These are phyloP conservation scores for Cryptococcus sp. DNA, from an alignment of 1,284 basidiomycete species.

Conservation along the genomic window DNA sequence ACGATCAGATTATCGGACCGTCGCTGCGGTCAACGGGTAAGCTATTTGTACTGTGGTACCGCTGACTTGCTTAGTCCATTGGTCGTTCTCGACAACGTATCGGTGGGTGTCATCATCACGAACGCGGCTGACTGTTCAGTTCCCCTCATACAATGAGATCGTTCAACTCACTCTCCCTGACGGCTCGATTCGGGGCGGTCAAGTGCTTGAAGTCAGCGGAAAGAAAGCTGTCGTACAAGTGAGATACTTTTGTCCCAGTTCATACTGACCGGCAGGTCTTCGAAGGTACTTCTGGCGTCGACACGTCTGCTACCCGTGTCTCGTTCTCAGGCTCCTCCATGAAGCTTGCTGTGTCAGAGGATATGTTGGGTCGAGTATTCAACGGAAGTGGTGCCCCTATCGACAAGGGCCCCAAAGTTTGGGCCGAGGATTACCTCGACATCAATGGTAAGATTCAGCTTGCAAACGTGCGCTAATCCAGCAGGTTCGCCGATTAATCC, in stretches of 20 bases:
- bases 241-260: constrained; percentile 1
- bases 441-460: constrained; percentile 77
- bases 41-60: background rate
- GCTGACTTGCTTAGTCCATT: constrained; percentile 65
- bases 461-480: constrained; percentile 11
- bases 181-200: constrained; percentile 90
- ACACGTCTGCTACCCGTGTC: constrained; percentile 90
- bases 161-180: constrained; percentile 95
- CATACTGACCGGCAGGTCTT: constrained; percentile 63
- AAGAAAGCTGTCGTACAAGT: constrained; percentile 97
- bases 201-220: constrained; percentile 97
- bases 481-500: constrained; percentile 98
- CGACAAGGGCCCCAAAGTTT: constrained; percentile 97
- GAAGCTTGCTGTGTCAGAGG: constrained; percentile 99
- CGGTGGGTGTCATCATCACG: constrained; percentile 59
- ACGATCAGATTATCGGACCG: constrained; percentile 83
- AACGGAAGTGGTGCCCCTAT: constrained; percentile 98
- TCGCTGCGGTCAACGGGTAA: constrained; percentile 94
- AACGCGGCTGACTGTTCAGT: constrained; percentile 58
- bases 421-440: constrained; percentile 98
- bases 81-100: constrained; percentile 98
- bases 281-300: constrained; percentile 96
- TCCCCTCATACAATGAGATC: constrained; percentile 99
- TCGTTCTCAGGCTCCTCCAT: constrained; percentile 98
- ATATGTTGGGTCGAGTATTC: constrained; percentile 99